Evolutionary conservation across 768 basidiomycete genomes (phyloP), one percentile per base, ranked within the genome.

Genomic region (Russula sp.): DNA sequence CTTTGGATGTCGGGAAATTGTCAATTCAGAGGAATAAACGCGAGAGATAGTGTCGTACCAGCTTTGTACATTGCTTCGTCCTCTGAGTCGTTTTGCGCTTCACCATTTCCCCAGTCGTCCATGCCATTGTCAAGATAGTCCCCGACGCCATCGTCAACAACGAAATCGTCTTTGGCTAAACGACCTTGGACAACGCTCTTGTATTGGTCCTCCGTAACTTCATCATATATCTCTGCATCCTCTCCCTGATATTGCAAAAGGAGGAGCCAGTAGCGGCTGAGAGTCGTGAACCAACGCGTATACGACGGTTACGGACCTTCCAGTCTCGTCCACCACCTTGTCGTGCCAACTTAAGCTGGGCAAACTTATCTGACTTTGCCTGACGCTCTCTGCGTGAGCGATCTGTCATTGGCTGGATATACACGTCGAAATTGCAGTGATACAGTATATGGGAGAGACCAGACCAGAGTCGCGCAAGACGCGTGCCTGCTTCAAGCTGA

Each of bases 91-190:
- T 59, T 81, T 7, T 80, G 79, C 34, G 80, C 81, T n/a, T 82
- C 79, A 50, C 81, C 78, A 32, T 79, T 81, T 36, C 81, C 83
- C 87, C 92, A 98, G 69, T 96, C 94, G 61, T 98, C 97, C 85
- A 93, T 87, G 5, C 97, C 97, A 70, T 97, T 92, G 76, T 99
- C 97, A 72, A 88, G 86, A 69, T 99, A 98, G 6, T 93, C 97
- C 14, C 78, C 81, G 0, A 88, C 82, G 32, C 93, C 93, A 75
- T 98, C 97, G 69, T 98, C 97, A 41, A 89, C 87, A 20, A 98
- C 91, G 64, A 99, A 99, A 72, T 99, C 97, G 66, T 98, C 93
- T 66, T 78, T 77, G 61, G 90, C 86, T 7, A 97, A 79, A 18
- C 97, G 80, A 1, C 86, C 85, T 58, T 81, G 82, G 5, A 99